These are phyloP conservation scores for Thymus mandschuricus DNA, from an alignment of 257 asterid species.

Conservation along the genomic window DNA sequence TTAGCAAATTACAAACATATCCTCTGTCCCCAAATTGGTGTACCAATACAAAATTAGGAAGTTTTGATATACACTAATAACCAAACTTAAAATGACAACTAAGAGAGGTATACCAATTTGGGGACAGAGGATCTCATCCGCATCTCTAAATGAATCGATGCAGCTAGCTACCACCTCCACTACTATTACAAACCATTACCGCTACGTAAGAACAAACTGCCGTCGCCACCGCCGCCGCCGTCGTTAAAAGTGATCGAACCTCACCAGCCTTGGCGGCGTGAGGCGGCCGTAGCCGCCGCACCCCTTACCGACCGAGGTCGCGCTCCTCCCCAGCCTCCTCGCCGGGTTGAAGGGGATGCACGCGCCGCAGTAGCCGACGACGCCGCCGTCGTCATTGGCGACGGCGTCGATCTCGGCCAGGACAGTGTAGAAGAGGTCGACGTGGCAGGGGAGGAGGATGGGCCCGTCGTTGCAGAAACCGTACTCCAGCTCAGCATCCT, in stretches of 20 bases:
- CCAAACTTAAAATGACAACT: too few relatives aligned
- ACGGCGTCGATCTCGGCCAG: conserved; percentile 52
- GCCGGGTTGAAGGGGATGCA: conserved; percentile 44
- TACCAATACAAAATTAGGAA: too few relatives aligned
- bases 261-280: conserved; percentile 23
- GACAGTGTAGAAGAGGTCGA: conserved; percentile 49
- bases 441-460: conserved; percentile 60
- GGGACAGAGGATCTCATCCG: too few relatives aligned
- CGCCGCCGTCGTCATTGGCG: background rate
- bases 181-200: background rate
- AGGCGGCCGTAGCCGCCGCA: conserved; percentile 33
- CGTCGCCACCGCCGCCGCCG: conserved; percentile 26
- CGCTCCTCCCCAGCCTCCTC: conserved; percentile 15
- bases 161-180: background rate
- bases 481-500: conserved; percentile 69
- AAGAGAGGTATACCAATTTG: too few relatives aligned
- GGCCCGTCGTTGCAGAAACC: conserved; percentile 63
- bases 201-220: background rate
- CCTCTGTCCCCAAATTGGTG: background rate
- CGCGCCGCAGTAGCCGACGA: background rate
- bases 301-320: background rate
- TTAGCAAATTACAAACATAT: too few relatives aligned
- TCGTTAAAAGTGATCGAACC: conserved; percentile 18
- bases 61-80: too few relatives aligned
- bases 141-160: background rate